Evolutionary conservation across 1,284 basidiomycete genomes (phyloP).

Genomic region (Naganishia sp.): DNA sequence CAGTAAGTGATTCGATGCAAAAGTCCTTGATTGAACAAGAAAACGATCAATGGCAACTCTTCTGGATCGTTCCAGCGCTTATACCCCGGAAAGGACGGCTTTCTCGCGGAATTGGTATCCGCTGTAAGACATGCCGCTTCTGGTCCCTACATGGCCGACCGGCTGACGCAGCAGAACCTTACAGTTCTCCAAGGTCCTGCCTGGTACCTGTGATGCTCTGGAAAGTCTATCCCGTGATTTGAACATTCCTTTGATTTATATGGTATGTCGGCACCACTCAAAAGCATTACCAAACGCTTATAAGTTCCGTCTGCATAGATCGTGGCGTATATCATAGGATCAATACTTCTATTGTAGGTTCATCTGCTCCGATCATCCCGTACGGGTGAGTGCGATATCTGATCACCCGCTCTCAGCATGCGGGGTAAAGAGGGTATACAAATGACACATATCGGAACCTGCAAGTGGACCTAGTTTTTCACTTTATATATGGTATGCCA

Average conservation of each 20-base stretch:
- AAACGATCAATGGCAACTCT: no score
- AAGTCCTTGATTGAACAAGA: no score
- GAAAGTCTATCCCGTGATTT: slow-evolving; percentile 10
- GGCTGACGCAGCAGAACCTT: not conserved
- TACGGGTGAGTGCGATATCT: no score
- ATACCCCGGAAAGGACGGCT: not conserved
- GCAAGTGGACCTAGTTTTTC: not conserved
- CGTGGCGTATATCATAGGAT: not conserved
- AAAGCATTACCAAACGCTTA: not conserved
- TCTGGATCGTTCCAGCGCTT: no score
- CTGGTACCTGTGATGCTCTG: slow-evolving; percentile 6
- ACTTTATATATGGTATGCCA: not conserved
- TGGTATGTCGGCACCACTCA: not conserved
- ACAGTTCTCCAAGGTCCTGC: slow-evolving; percentile 1
- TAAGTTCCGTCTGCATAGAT: slow-evolving; percentile 1
- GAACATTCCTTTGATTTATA: not conserved
- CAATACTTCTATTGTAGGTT: slow-evolving; percentile 15
- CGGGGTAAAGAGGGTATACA: no score
- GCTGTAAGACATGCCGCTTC: no score
- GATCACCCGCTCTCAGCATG: no score
- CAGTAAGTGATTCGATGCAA: no score
- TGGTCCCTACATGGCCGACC: no score
- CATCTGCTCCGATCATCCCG: no score
- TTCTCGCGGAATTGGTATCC: not conserved
- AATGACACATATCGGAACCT: not conserved